Base-by-base conservation (phyloP, 2,329 filamentous ascomycete genomes). In the Fonsecaea monophora region DNA sequence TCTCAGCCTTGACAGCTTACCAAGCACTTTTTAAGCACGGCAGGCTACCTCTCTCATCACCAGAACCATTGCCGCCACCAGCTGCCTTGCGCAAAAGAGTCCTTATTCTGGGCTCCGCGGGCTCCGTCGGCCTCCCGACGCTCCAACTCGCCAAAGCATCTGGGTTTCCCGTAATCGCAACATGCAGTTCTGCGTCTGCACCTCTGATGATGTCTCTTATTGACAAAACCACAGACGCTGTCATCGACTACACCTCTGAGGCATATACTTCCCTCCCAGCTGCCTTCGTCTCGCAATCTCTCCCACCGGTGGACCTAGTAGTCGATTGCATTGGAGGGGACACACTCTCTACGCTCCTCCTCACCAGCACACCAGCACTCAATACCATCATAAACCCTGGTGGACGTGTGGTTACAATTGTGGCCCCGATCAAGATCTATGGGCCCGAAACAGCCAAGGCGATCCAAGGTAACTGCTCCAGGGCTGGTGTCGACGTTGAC, bases 1-100 rank as follows among this genome's bases (percentile, higher is more conserved):
- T 80, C 4, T 75, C 77, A 1, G 76, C 74, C 6, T 73, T 82
- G 60, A 80, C 78, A 35, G 80, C 78, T 9, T 82, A 78, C 77
- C 78, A 81, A 71, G 78, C 77, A 3, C 71, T 81, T 34, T 81
- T 80, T 66, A 71, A 66, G 13, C 75, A 80, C 66, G 77, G 75
- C 5, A 72, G 71, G 2, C 69, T 81, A 53, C 35, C 61, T 69
- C 56, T 56, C 64, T 15, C 54, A 68, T 62, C 59, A 32, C 4
- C 56, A 40, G 42, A 18, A 15, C 25, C 38, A 48, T 50, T 64
- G 40, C 57, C 4, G 58, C 21, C 25, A 30, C 21, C 32, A 56
- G 6, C 53, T 63, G 50, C 30, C 30, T 34, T 7, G 66, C 70
- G 6, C 21, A 68, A 78, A 57, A 75, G 79, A 35, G 71, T 81